These are phyloP conservation scores for Fusarium anguioides DNA, from an alignment of 2,329 filamentous ascomycete genomes.

Conservation along the genomic window DNA sequence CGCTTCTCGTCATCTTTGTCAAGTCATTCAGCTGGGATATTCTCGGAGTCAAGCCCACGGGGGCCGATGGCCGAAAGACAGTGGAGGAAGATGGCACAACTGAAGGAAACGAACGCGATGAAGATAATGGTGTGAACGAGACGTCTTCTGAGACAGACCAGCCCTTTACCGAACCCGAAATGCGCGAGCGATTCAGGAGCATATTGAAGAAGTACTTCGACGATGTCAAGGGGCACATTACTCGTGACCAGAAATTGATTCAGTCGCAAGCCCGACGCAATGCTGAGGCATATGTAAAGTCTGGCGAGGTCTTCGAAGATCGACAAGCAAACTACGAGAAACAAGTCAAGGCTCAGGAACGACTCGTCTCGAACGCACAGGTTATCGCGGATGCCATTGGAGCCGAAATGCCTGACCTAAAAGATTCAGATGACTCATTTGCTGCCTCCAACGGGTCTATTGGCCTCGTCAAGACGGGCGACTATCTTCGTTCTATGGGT, in stretches of 20 bases:
- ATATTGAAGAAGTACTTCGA: conserved; percentile 91
- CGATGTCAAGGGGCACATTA: conserved; percentile 87
- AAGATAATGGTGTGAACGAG: conserved; percentile 48
- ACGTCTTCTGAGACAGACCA: conserved; percentile 66
- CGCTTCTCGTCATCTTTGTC: conserved; percentile 92
- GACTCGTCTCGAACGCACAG: conserved; percentile 89
- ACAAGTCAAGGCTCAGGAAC: conserved; percentile 90
- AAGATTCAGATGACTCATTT: conserved; percentile 80
- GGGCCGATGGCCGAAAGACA: conserved; percentile 82
- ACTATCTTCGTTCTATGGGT: conserved; percentile 89
- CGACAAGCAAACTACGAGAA: conserved; percentile 96
- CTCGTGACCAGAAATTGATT: conserved; percentile 92
- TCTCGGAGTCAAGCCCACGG: conserved; percentile 78
- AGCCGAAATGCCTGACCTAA: conserved; percentile 92
- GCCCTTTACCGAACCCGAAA: conserved; percentile 78
- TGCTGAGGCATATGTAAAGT: conserved; percentile 97
- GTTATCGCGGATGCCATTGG: conserved; percentile 88
- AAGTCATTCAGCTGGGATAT: conserved; percentile 98
- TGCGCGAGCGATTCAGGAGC: conserved; percentile 87
- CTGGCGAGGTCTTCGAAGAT: conserved; percentile 97
- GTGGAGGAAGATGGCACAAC: conserved; percentile 84
- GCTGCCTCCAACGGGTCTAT: conserved; percentile 79
- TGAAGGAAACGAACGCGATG: conserved; percentile 50
- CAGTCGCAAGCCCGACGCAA: conserved; percentile 90
- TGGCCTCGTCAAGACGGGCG: conserved; percentile 91